Conservation (phyloP, 148 eudicot species). For the Diospyros kaki region DNA sequence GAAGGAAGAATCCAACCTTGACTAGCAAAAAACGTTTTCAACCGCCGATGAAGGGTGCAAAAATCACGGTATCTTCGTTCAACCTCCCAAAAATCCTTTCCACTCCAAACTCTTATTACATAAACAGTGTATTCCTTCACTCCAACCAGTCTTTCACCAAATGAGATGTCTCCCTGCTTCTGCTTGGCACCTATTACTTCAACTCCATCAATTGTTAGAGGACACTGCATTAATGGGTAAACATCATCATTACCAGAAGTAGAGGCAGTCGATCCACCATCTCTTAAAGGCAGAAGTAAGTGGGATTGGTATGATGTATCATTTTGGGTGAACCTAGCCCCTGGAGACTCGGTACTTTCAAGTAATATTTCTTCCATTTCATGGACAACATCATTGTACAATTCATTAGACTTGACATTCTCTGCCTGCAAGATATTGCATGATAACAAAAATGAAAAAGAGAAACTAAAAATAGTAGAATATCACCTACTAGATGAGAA, state of each 20-base stretch:
- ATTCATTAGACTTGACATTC: conserved; percentile 56
- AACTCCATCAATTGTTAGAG: conserved; percentile 57
- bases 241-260: conserved; percentile 49
- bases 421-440: conserved; percentile 28
- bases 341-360: conserved; percentile 56
- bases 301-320: conserved; percentile 29
- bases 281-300: conserved; percentile 48
- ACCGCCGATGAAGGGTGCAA: conserved; percentile 56
- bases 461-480: neutral
- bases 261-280: conserved; percentile 69
- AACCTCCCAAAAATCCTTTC: conserved; percentile 74
- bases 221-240: conserved; percentile 24
- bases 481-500: conserved; percentile 12
- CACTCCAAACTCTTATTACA: conserved; percentile 58
- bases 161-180: conserved; percentile 74
- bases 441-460: neutral
- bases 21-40: conserved; percentile 58
- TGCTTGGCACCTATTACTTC: conserved; percentile 88
- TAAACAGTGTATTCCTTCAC: conserved; percentile 90
- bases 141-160: conserved; percentile 91
- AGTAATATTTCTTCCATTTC: conserved; percentile 98
- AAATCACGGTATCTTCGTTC: conserved; percentile 96
- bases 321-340: conserved; percentile 38
- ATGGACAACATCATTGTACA: conserved; percentile 73
- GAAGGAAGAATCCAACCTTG: conserved; percentile 77